A percentile compares a stretch with the other conserved stretches of the same genome.
Conservation (phyloP, 805 yeast species). For the Ogataea parapolymorpha region DNA sequence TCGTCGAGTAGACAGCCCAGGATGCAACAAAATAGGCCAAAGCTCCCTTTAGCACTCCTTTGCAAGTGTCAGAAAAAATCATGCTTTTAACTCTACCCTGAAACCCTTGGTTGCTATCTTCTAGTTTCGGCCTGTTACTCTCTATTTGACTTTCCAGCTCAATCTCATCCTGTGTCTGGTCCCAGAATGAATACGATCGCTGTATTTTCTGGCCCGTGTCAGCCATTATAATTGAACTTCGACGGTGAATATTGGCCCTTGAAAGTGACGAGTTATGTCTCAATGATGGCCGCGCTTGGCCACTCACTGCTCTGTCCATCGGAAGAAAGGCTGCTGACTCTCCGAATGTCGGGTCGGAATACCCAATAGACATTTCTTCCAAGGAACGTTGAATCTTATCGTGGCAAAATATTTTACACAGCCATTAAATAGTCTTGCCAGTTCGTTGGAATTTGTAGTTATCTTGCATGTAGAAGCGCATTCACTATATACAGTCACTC, state of each 20-base stretch:
- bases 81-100: background rate
- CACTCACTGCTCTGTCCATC: conserved; percentile 1
- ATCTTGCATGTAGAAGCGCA: too few species aligned
- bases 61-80: conserved; percentile 7
- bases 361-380: conserved; percentile 2
- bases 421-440: background rate
- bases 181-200: conserved; percentile 30
- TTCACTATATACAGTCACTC: conserved; percentile 12
- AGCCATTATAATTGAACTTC: conserved; percentile 42
- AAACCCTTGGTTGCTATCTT: conserved; percentile 11
- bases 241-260: conserved; percentile 22
- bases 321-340: conserved; percentile 5
- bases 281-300: conserved; percentile 3
- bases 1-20: conserved; percentile 58
- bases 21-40: conserved; percentile 75
- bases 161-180: conserved; percentile 23
- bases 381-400: background rate
- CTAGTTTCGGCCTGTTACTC: conserved; percentile 6
- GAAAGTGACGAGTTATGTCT: conserved; percentile 15
- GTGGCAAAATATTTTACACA: conserved; percentile 8
- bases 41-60: conserved; percentile 57
- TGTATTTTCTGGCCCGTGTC: conserved; percentile 39
- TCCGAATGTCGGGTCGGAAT: background rate
- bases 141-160: conserved; percentile 14
- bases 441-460: background rate